Evolutionary conservation across 768 basidiomycete species (phyloP).

Genomic region (Mycena epipterygia): DNA sequence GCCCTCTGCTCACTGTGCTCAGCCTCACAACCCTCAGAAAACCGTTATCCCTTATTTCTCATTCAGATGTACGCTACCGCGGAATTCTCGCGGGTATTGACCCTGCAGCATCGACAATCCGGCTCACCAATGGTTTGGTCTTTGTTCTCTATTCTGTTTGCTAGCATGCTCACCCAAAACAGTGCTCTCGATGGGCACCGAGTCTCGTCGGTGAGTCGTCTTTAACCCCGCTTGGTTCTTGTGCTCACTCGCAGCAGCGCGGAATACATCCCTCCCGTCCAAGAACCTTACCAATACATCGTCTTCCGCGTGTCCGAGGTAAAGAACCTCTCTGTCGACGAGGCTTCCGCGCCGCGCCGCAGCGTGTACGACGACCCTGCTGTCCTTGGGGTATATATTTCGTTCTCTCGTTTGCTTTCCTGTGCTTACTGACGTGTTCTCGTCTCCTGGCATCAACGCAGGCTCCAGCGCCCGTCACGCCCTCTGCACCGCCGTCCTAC

Average conservation of each 20-base stretch:
- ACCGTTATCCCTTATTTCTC: constrained; percentile 90
- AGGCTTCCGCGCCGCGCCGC: constrained; percentile 64
- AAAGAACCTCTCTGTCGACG: constrained; percentile 90
- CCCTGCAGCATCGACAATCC: constrained; percentile 87
- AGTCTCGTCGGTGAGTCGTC: constrained; percentile 65
- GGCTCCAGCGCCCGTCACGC: constrained; percentile 11
- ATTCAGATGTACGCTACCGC: constrained; percentile 91
- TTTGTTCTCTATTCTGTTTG: constrained; percentile 15
- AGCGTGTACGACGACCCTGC: constrained; percentile 90
- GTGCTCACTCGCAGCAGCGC: constrained; percentile 53
- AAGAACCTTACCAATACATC: constrained; percentile 90
- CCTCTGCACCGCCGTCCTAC: constrained; percentile 22
- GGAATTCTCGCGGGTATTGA: constrained; percentile 91
- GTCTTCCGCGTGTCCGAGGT: constrained; percentile 93
- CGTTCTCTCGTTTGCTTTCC: neutral
- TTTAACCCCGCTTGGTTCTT: neutral
- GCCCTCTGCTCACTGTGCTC: neutral
- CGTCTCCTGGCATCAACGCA: constrained; percentile 20
- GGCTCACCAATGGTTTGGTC: constrained; percentile 83
- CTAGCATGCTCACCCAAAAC: constrained; percentile 39
- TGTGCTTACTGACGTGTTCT: neutral
- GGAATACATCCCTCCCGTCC: constrained; percentile 87
- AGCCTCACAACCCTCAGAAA: constrained; percentile 71
- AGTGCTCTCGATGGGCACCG: constrained; percentile 1
- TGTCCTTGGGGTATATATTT: constrained; percentile 72